Percentiles rank a stretch among this genome's conserved stretches.
These are phyloP conservation scores for Boechera divaricarpa DNA, from an alignment of 345 rosid species.

Conservation along the genomic window DNA sequence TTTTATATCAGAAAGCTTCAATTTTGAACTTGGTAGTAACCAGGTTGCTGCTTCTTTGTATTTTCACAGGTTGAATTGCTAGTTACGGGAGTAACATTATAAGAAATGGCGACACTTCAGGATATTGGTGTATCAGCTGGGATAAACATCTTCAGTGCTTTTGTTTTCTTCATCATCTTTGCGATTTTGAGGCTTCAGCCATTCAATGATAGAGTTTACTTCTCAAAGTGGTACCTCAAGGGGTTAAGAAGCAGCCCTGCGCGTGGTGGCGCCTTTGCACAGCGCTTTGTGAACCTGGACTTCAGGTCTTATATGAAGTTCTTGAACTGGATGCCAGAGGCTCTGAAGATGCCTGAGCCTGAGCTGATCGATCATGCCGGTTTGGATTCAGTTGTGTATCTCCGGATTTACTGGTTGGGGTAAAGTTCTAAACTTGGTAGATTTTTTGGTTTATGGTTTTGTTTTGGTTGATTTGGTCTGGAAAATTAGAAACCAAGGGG, in stretches of 20 bases:
- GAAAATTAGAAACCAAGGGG: too few relatives aligned
- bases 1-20: not conserved
- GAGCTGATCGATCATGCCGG: slow-evolving; percentile 99
- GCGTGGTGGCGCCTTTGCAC: slow-evolving; percentile 59
- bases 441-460: not conserved
- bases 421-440: slow-evolving; percentile 40
- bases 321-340: slow-evolving; percentile 93
- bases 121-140: slow-evolving; percentile 91
- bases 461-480: not conserved
- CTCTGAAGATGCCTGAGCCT: slow-evolving; percentile 90
- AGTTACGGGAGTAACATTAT: not conserved
- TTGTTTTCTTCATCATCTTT: slow-evolving; percentile 78
- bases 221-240: slow-evolving; percentile 96
- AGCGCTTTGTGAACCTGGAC: slow-evolving; percentile 81
- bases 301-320: slow-evolving; percentile 70
- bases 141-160: slow-evolving; percentile 71
- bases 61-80: slow-evolving; percentile 24
- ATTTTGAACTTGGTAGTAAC: slow-evolving; percentile 21
- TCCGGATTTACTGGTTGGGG: slow-evolving; percentile 96
- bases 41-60: slow-evolving; percentile 22
- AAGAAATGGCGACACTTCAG: slow-evolving; percentile 74
- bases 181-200: slow-evolving; percentile 92
- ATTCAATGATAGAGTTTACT: slow-evolving; percentile 91
- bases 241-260: slow-evolving; percentile 79
- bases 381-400: slow-evolving; percentile 91